Evolutionary conservation across 306 rosid species (phyloP), one percentile per base, ranked within the genome.

Genomic region (Betula pendula): DNA sequence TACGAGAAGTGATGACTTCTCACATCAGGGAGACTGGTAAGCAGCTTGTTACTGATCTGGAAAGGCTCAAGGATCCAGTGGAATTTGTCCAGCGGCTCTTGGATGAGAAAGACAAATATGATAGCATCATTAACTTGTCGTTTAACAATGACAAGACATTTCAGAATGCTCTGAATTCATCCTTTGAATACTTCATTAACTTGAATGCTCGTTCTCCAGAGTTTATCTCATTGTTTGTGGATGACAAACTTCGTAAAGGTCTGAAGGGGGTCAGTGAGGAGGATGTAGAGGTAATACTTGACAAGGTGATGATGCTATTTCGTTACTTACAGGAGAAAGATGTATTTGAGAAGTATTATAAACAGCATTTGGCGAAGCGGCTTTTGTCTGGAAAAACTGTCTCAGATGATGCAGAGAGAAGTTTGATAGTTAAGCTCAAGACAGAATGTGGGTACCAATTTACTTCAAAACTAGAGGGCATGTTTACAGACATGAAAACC

Each of bases 131-230:
- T 60, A 87, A 75, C 78, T 53, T 86, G 75, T 85, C 97, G 20
- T 94, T 94, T 50, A 89, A 78, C 88, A 92, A 89, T 44, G 97
- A 94, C 86, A 94, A 94, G 87, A 87, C 94, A 48, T 94, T 94
- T 83, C 97, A 90, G 75, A 92, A 92, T 81, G 97, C 93, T 68
- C 83, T 94, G 85, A 92, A 94, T 85, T 94, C 97, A 33, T 94
- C 97, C 3, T 92, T 94, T 42, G 97, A 94, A 70, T 90, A 79
- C 83, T 91, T 89, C 80, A 88, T 90, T 44, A 89, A 91, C 82
- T 75, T 93, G 84, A 89, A 93, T 71, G 82, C 90, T 20, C 89
- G 92, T 15, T 91, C 92, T 49, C 96, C 95, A 2, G 93, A 91
- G 84, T 89, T 86, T 81, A 89, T 93, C 77, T 91, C 98, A n/a